Conservation (phyloP, 768 basidiomycete species). For the Mycena galericulata region DNA sequence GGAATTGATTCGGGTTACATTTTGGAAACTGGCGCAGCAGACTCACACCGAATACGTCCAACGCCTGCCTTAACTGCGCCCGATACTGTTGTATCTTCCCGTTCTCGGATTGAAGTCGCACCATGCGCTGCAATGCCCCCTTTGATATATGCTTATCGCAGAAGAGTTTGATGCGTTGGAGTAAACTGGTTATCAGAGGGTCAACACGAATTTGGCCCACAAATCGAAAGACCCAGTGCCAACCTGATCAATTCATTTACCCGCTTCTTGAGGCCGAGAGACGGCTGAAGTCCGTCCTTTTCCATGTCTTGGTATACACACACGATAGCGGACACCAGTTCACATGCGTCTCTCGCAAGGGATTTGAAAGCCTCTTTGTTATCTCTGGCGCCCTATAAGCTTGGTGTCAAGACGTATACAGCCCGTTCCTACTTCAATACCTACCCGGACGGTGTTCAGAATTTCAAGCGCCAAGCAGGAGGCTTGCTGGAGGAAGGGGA, state of each 20-base stretch:
- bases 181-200: constrained; percentile 25
- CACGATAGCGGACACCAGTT: constrained; percentile 37
- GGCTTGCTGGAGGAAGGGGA: constrained; percentile 41
- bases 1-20: neutral
- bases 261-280: constrained; percentile 28
- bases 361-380: constrained; percentile 39
- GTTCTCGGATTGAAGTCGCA: constrained; percentile 31
- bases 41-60: constrained; percentile 43
- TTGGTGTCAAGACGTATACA: constrained; percentile 4
- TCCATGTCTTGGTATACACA: constrained; percentile 35
- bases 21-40: neutral
- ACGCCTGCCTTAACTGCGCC: constrained; percentile 34
- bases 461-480: constrained; percentile 35
- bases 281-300: constrained; percentile 27
- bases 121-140: constrained; percentile 25
- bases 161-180: constrained; percentile 35
- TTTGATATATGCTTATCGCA: constrained; percentile 29
- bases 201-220: neutral
- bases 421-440: too few relatives aligned
- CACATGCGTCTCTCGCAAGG: constrained; percentile 42
- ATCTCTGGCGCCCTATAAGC: constrained; percentile 35
- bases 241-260: constrained; percentile 36
- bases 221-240: neutral
- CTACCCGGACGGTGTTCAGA: constrained; percentile 36
- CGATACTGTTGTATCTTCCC: constrained; percentile 37